A percentile compares a stretch with the other conserved stretches of the same genome.
These are phyloP conservation scores for Canavalia ensiformis DNA, from an alignment of 306 rosid species.

Conservation along the genomic window DNA sequence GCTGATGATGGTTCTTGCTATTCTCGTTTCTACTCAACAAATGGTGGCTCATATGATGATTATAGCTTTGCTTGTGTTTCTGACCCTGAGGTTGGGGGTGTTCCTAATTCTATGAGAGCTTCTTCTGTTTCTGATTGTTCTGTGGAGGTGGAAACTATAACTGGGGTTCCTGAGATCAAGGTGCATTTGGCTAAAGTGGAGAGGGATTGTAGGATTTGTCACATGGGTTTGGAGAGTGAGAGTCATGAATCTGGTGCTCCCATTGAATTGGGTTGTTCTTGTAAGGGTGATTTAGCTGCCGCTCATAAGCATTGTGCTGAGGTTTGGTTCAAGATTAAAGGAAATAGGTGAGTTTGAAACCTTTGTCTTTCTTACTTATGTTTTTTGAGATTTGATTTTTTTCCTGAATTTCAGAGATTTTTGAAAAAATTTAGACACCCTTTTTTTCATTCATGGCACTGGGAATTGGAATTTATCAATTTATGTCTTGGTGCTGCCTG, in stretches of 20 bases:
- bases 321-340: constrained; percentile 96
- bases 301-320: constrained; percentile 96
- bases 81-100: constrained; percentile 59
- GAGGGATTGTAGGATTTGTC: constrained; percentile 96
- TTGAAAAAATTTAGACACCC: constrained; percentile 11
- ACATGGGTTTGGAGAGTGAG: constrained; percentile 95
- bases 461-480: constrained; percentile 16
- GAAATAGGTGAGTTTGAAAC: constrained; percentile 76
- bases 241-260: constrained; percentile 88
- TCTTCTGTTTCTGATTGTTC: constrained; percentile 83
- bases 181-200: constrained; percentile 84
- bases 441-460: constrained; percentile 44
- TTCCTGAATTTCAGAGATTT: background rate
- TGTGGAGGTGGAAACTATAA: constrained; percentile 66
- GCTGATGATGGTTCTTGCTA: constrained; percentile 87
- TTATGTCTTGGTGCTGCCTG: background rate
- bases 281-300: constrained; percentile 91
- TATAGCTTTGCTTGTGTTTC: constrained; percentile 71
- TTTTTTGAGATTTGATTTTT: constrained; percentile 16
- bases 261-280: constrained; percentile 92
- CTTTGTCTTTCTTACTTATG: constrained; percentile 36
- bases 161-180: constrained; percentile 75
- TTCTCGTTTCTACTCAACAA: constrained; percentile 87
- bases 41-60: constrained; percentile 93
- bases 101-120: constrained; percentile 62